These are phyloP conservation scores for Tetrapyrgos nigripes DNA, from an alignment of 1,284 basidiomycete species.

Conservation along the genomic window DNA sequence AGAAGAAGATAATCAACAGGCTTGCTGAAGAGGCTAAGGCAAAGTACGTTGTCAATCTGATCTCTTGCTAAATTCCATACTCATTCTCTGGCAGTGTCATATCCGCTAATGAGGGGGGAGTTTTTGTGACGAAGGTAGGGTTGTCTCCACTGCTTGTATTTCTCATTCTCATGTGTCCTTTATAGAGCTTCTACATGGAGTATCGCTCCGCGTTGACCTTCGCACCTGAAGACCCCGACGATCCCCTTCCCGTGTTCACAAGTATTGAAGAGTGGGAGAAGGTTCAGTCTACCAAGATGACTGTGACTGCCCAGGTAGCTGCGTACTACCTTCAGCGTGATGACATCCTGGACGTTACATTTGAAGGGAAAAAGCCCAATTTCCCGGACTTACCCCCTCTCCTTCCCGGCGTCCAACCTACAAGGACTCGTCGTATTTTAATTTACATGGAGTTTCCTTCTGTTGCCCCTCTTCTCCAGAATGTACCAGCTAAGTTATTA, in stretches of 20 bases:
- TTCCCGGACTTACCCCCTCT: conserved; percentile 1
- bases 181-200: conserved; percentile 23
- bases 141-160: neutral
- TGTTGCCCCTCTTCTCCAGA: conserved; percentile 17
- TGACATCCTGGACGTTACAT: conserved; percentile 5
- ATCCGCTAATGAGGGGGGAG: conserved; percentile 11
- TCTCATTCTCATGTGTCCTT: conserved; percentile 23
- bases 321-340: conserved; percentile 19
- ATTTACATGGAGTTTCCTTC: conserved; percentile 26
- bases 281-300: conserved; percentile 27
- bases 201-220: conserved; percentile 19
- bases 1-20: conserved; percentile 26
- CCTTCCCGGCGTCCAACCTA: neutral
- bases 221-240: conserved; percentile 16
- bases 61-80: neutral
- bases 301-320: conserved; percentile 10
- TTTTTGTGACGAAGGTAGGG: conserved; percentile 30
- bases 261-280: conserved; percentile 22
- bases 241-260: conserved; percentile 17
- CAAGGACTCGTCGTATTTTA: conserved; percentile 14
- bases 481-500: conserved; percentile 12
- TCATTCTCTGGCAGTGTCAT: conserved; percentile 14
- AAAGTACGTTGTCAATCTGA: conserved; percentile 19
- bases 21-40: conserved; percentile 21
- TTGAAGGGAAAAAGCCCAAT: neutral